Evolutionary conservation across 768 basidiomycete species (phyloP), one percentile per base, ranked within the genome.

Genomic region (Leccinum disarticulatum): DNA sequence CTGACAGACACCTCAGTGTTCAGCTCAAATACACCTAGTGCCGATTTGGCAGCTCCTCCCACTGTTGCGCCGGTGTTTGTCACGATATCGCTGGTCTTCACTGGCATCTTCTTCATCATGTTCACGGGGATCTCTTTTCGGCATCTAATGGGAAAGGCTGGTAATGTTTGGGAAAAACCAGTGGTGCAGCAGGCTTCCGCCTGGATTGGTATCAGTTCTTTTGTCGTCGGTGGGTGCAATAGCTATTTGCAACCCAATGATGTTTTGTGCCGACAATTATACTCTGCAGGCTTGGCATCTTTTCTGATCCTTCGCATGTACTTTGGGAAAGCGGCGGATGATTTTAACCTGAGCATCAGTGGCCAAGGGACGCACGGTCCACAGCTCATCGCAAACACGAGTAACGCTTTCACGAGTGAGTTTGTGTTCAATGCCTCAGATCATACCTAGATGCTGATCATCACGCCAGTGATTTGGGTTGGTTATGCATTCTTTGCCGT

Each of bases 161-260:
- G 80, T 28, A 75, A 73, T 3, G 48, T 72, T 3, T 76, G 90
- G 60, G 85, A 86, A 46, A 85, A 78, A 33, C 87, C 88, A 0
- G 59, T 77, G 35, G 64, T 87, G 13, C 87, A 88, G 59, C 80
- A 80, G 22, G 62, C 74, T 17, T 84, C 86, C 11, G 87, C 88
- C 14, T 91, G 90, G 88, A 78, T 90, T 61, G 90, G 90, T 4
- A 78, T 91, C 50, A 77, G 87, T 59, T 87, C 88, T n/a, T 91
- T 90, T 71, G 76, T 91, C 66, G 80, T 88, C 49, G 90, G 90
- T 85, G 60, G 33, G 77, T 68, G 11, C 33, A 46, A 14, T n/a
- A 38, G 11, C 8, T 6, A 15, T 43, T 43, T 43, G 41, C 3
- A 43, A 1, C 22, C 11, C 6, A 19, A 31, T 54, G 7, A 36